phyloP scores from a whole-genome alignment of 352 stramenopile species.

The Pythium brachiatum region DNA sequence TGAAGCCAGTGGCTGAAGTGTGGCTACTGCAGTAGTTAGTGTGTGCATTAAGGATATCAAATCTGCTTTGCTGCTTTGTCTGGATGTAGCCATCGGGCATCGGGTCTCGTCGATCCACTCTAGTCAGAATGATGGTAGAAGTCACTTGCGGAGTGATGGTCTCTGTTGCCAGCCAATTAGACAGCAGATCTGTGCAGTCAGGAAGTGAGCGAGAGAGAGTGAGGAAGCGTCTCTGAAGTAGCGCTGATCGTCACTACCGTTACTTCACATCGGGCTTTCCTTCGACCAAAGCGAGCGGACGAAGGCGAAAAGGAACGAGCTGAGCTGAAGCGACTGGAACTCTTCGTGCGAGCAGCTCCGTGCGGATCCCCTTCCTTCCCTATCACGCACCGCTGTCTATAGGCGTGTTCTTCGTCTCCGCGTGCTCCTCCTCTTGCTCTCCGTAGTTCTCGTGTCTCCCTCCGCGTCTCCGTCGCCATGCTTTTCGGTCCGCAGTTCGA shows the following conservation, averaged over 20 bases:
- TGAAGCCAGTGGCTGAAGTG: not conserved
- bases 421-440: not conserved
- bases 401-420: not conserved
- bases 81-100: not conserved
- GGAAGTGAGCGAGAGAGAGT: slow-evolving; percentile 4
- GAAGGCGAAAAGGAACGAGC: slow-evolving; percentile 2
- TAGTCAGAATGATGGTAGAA: slow-evolving; percentile 14
- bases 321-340: not conserved
- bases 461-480: slow-evolving; percentile 23
- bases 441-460: not conserved
- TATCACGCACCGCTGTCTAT: not conserved
- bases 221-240: slow-evolving; percentile 16
- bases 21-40: not conserved
- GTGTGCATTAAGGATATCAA: no score
- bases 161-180: slow-evolving; percentile 13
- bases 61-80: no score
- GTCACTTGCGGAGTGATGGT: slow-evolving; percentile 6
- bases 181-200: not conserved
- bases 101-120: not conserved
- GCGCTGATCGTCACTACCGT: not conserved
- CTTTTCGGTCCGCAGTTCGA: slow-evolving; percentile 45
- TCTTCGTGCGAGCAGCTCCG: not conserved
- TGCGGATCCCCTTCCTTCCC: not conserved
- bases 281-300: slow-evolving; percentile 3
- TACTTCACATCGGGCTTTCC: slow-evolving; percentile 13